A percentile compares a stretch with the other conserved stretches of the same genome.
Evolutionary conservation across 495 filamentous ascomycete species (phyloP).

Genomic region (Acidomyces sp.): DNA sequence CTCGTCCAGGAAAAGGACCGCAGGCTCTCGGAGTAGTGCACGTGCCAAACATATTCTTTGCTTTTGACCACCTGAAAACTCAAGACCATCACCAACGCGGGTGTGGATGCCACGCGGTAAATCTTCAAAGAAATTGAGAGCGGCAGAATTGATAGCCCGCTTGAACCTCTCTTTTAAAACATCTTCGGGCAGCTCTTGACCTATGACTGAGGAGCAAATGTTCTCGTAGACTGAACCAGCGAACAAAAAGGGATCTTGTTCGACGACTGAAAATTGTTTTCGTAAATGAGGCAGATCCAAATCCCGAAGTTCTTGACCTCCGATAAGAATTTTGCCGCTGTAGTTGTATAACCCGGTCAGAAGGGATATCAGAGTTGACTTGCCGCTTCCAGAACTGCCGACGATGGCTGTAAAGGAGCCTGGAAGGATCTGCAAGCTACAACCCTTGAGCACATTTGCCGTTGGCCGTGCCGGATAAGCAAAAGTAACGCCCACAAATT

Average conservation of each 20-base stretch:
- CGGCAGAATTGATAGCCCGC: slow-evolving; percentile 74
- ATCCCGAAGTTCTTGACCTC: slow-evolving; percentile 63
- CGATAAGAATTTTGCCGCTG: slow-evolving; percentile 61
- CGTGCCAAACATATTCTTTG: slow-evolving; percentile 94
- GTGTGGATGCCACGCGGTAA: slow-evolving; percentile 92
- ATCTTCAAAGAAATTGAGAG: slow-evolving; percentile 88
- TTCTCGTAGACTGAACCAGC: slow-evolving; percentile 91
- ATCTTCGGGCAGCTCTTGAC: slow-evolving; percentile 26
- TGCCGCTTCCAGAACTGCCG: slow-evolving; percentile 75
- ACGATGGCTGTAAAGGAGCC: slow-evolving; percentile 22
- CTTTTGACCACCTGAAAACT: slow-evolving; percentile 91
- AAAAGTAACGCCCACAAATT: slow-evolving; percentile 21
- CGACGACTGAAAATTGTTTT: slow-evolving; percentile 81
- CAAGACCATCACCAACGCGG: slow-evolving; percentile 77
- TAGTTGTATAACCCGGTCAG: slow-evolving; percentile 80
- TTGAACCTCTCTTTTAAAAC: slow-evolving; percentile 61
- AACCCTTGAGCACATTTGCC: slow-evolving; percentile 11
- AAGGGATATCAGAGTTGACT: slow-evolving; percentile 82
- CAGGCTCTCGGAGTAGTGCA: slow-evolving; percentile 83
- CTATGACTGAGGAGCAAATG: slow-evolving; percentile 59
- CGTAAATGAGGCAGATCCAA: slow-evolving; percentile 87
- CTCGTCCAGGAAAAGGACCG: slow-evolving; percentile 92
- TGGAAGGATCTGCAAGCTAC: slow-evolving; percentile 12
- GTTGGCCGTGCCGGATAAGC: slow-evolving; percentile 21
- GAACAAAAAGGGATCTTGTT: slow-evolving; percentile 91